Evolutionary conservation across 2,329 filamentous ascomycete genomes (phyloP), one percentile per base, ranked within the genome.

Genomic region (Anthostomella pinea): DNA sequence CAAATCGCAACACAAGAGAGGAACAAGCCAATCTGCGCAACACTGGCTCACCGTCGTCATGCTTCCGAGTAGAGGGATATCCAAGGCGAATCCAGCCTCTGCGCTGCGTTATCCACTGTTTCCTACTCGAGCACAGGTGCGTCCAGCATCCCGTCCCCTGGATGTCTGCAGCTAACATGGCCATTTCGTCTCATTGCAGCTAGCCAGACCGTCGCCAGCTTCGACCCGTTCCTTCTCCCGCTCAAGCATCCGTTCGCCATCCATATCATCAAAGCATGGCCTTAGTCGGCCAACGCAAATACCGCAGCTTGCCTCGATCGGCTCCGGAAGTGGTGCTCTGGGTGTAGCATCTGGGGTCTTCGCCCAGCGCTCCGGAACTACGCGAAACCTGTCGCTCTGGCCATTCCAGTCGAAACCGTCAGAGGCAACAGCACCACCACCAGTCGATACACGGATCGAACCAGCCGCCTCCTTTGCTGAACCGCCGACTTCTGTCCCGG

Each of bases 41-140:
- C 18, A 19, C 13, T 20, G 8, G 22, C n/a, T 18, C 5, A 5
- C 13, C 15, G 27, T 21, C 18, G 25, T 53, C 50, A 81, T 81
- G 76, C 64, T 80, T 56, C 70, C 72, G 55, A 71, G 72, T 49
- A 69, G 69, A 68, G 70, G 73, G 49, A 52, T 78, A 37, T 63
- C 68, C 44, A 69, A 65, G 60, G 64, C 68, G 40, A 59, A 61
- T 54, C 65, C 67, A 35, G 62, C 67, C 46, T 58, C 69, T 47
- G 64, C 62, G 53, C 52, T 67, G 52, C 57, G 64, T 53, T 57
- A 52, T 38, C 45, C 47, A 9, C 29, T 47, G 34, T 36, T n/a
- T n/a, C n/a, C 43, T 21, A 41, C 31, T 35, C 51, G 48, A 33
- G 43, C 36, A 46, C 46, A 58, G 55, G 60, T 67, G 56, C 46